Conservation (phyloP, 2,329 filamentous ascomycete species). For the Paracoccidioides lutzii region DNA sequence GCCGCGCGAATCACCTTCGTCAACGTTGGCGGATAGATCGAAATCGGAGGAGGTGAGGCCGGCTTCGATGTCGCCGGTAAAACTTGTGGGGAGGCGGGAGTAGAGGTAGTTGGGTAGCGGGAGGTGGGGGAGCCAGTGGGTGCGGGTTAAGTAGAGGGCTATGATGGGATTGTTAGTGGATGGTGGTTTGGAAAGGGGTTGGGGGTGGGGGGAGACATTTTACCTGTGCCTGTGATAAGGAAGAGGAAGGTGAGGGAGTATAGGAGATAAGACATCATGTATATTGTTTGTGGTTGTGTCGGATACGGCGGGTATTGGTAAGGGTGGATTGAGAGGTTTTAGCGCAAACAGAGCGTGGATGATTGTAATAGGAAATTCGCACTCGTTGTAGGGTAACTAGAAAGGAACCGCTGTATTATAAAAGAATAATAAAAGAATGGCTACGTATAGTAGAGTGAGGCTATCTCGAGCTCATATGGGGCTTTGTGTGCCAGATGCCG, state of each 20-base stretch:
- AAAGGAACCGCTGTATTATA: background rate
- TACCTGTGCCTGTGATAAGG: conserved; percentile 59
- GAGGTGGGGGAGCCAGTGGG: conserved; percentile 60
- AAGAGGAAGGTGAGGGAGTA: conserved; percentile 62
- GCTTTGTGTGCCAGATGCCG: background rate
- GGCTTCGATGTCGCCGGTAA: conserved; percentile 73
- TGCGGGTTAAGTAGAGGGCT: conserved; percentile 70
- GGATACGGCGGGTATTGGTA: background rate
- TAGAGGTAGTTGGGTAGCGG: conserved; percentile 59
- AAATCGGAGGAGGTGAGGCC: conserved; percentile 76
- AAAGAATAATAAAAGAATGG: background rate
- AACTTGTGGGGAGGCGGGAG: conserved; percentile 61
- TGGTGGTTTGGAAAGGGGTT: conserved; percentile 5
- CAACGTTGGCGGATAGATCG: conserved; percentile 68
- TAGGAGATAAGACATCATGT: conserved; percentile 62
- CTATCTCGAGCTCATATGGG: background rate
- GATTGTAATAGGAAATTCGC: no score
- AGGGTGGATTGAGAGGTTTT: background rate
- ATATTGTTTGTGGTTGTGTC: background rate
- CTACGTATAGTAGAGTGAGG: no score
- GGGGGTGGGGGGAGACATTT: conserved; percentile 13
- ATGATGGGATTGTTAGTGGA: conserved; percentile 4
- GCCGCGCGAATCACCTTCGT: conserved; percentile 60
- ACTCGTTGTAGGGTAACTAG: no score
- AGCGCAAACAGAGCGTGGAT: no score